Conservation (phyloP, 768 basidiomycete genomes). For the Mycena capillaripes region DNA sequence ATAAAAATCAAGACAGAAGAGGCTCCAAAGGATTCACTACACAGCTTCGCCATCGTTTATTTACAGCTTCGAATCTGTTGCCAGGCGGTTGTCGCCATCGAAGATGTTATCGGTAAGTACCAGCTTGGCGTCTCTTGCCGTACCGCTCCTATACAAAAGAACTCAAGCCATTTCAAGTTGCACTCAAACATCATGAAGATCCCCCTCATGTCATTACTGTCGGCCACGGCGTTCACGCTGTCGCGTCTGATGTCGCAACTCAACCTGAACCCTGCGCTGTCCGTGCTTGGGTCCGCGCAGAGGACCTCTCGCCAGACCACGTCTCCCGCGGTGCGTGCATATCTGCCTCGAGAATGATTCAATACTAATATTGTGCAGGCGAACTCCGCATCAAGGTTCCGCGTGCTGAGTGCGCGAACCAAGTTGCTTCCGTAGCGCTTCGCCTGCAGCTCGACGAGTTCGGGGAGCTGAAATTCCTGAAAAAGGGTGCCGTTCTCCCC, state of each 20-base stretch:
- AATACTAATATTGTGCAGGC: background rate
- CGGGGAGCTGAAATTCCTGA: slow-evolving; percentile 21
- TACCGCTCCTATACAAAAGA: too few species aligned
- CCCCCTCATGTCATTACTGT: background rate
- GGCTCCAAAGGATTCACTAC: too few species aligned
- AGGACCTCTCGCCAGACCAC: slow-evolving; percentile 12
- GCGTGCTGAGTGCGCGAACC: slow-evolving; percentile 1
- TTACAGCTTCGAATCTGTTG: too few species aligned
- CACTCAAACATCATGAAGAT: background rate
- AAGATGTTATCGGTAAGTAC: too few species aligned
- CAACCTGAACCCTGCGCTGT: background rate
- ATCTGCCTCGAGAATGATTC: background rate
- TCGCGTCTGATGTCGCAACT: background rate
- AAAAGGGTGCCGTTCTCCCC: slow-evolving; percentile 10
- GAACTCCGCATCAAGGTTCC: slow-evolving; percentile 30
- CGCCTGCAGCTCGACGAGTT: slow-evolving; percentile 31
- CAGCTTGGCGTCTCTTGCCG: too few species aligned
- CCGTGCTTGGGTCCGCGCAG: slow-evolving; percentile 24
- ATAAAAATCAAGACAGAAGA: too few species aligned
- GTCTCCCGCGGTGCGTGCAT: slow-evolving; percentile 21
- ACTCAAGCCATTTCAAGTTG: background rate
- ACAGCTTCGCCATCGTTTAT: too few species aligned
- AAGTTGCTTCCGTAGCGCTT: slow-evolving; percentile 23
- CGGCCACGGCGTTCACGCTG: background rate
- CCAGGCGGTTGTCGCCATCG: too few species aligned